These are phyloP conservation scores for Microdochium nivale DNA, from an alignment of 2,329 filamentous ascomycete species.

Conservation along the genomic window DNA sequence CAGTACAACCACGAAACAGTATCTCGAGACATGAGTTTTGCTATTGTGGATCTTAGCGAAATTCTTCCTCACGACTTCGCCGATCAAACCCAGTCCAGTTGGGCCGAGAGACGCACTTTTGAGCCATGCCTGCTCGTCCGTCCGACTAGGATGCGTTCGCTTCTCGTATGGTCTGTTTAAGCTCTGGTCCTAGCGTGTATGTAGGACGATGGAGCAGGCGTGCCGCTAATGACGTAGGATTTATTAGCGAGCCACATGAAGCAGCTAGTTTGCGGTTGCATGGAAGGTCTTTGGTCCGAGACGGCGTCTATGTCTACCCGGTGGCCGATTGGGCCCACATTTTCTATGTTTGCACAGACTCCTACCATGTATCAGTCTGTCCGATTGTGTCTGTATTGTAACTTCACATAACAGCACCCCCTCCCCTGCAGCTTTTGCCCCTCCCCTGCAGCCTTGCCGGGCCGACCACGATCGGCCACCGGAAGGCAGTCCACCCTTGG, in stretches of 20 bases:
- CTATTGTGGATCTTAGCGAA: too few relatives aligned
- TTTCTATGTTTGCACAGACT: neutral
- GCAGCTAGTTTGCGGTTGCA: neutral
- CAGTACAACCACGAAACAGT: too few relatives aligned
- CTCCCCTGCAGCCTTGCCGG: neutral
- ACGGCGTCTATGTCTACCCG: neutral
- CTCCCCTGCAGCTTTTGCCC: neutral
- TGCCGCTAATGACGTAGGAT: neutral
- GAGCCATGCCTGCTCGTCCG: neutral
- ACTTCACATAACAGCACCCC: neutral
- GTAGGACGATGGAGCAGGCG: neutral
- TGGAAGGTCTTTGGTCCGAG: neutral
- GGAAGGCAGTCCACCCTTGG: neutral
- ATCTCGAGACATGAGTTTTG: too few relatives aligned
- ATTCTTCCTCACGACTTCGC: too few relatives aligned
- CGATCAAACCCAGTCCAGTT: too few relatives aligned
- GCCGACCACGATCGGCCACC: neutral
- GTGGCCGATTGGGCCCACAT: neutral
- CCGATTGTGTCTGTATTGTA: neutral
- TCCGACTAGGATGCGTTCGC: neutral
- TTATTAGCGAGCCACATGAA: neutral
- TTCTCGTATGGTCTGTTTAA: neutral
- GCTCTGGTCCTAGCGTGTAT: neutral
- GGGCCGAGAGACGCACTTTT: too few relatives aligned
- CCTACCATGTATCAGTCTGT: neutral